Evolutionary conservation across 345 rosid genomes (phyloP).

Genomic region (Arabidopsis thaliana): DNA sequence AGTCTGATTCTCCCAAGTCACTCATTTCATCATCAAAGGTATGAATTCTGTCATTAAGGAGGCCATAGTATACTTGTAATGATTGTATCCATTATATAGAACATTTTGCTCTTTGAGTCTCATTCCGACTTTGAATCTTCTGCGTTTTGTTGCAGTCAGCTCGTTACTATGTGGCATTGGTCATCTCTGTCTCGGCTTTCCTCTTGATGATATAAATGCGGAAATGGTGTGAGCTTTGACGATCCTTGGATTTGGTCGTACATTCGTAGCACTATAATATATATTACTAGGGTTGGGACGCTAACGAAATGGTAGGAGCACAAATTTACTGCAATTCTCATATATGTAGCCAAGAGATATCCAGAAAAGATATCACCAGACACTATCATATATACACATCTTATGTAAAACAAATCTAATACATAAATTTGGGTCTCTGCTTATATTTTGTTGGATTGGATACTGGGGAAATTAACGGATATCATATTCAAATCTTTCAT

Average conservation of each 20-base stretch:
- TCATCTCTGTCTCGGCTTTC: conserved; percentile 44
- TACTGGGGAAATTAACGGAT: neutral
- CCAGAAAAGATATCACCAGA: neutral
- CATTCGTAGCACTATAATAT: conserved; percentile 20
- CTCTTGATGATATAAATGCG: conserved; percentile 45
- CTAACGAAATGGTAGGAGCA: conserved; percentile 33
- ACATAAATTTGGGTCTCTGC: neutral
- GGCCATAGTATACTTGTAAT: neutral
- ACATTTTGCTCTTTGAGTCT: neutral
- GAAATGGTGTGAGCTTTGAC: conserved; percentile 32
- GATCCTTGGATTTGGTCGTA: conserved; percentile 27
- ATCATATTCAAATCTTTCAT: neutral
- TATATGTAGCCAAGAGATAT: conserved; percentile 12
- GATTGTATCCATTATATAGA: neutral
- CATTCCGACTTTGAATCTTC: conserved; percentile 1
- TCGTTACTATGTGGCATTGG: conserved; percentile 39
- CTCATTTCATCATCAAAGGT: conserved; percentile 64
- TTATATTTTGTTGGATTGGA: neutral
- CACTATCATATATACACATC: conserved; percentile 13
- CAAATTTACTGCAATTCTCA: conserved; percentile 25
- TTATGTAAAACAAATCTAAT: conserved; percentile 27
- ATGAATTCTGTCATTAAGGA: conserved; percentile 37
- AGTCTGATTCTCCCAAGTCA: conserved; percentile 67
- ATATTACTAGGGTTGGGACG: conserved; percentile 29
- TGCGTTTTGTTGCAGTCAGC: conserved; percentile 50